Conservation (phyloP, 2,329 filamentous ascomycete genomes). For the Periconia macrospinosa region DNA sequence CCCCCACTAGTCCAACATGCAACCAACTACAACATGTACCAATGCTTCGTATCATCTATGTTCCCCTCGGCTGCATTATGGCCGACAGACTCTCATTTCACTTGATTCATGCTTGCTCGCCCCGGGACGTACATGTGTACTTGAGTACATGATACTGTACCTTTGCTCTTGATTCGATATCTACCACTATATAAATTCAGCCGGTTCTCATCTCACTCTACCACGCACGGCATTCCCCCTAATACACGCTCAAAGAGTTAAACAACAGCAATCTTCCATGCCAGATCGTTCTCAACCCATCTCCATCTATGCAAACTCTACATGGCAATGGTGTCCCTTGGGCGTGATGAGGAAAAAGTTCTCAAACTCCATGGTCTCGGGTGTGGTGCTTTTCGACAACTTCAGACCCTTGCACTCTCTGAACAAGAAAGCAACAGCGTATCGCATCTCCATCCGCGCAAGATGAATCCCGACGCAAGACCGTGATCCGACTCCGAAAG, state of each 20-base stretch:
- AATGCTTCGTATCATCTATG: not conserved
- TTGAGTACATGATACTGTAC: too few relatives aligned
- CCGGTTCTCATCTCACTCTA: too few relatives aligned
- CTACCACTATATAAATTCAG: too few relatives aligned
- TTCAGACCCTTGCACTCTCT: slow-evolving; percentile 43
- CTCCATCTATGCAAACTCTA: slow-evolving; percentile 22
- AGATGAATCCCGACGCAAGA: slow-evolving; percentile 73
- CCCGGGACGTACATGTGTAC: too few relatives aligned
- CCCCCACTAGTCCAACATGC: too few relatives aligned
- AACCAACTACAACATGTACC: too few relatives aligned
- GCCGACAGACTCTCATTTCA: too few relatives aligned
- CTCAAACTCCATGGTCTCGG: slow-evolving; percentile 47
- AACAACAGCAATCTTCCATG: not conserved
- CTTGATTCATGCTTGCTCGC: too few relatives aligned
- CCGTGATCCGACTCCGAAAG: slow-evolving; percentile 68
- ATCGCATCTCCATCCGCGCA: slow-evolving; percentile 60
- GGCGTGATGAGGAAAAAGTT: slow-evolving; percentile 51
- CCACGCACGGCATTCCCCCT: too few relatives aligned
- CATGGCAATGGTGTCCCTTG: slow-evolving; percentile 46
- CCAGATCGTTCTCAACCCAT: not conserved
- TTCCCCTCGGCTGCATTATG: too few relatives aligned
- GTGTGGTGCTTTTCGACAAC: slow-evolving; percentile 31
- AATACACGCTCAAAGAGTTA: not conserved
- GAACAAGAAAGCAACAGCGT: slow-evolving; percentile 57
- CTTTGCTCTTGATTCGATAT: too few relatives aligned